A percentile compares a stretch with the other conserved stretches of the same genome.
Evolutionary conservation across 345 rosid genomes (phyloP).

Genomic region (Erysimum cheiranthoides): DNA sequence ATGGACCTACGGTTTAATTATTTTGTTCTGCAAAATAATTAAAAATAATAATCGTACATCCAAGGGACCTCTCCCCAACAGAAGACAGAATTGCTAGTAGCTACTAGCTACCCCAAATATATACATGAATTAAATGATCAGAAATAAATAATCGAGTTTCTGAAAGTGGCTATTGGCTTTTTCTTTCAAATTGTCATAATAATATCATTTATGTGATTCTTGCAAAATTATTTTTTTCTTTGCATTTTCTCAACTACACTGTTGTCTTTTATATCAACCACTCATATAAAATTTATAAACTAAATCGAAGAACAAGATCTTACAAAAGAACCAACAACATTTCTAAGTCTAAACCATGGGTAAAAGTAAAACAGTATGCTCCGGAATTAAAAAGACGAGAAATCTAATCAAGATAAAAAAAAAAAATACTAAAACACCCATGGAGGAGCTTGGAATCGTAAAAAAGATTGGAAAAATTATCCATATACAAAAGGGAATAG

Average conservation of each 20-base stretch:
- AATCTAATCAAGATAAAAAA: no score
- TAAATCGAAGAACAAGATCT: no score
- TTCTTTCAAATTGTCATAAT: no score
- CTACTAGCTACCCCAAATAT: slow-evolving; percentile 1
- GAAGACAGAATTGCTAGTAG: neutral
- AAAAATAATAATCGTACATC: slow-evolving; percentile 4
- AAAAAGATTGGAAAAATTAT: no score
- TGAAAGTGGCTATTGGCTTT: neutral
- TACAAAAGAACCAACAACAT: no score
- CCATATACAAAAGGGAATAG: no score
- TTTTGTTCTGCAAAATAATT: slow-evolving; percentile 11
- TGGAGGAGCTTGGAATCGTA: no score
- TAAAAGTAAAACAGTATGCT: no score
- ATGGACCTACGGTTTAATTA: slow-evolving; percentile 29
- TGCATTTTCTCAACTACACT: neutral
- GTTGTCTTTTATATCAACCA: neutral
- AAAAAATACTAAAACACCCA: no score
- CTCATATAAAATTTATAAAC: no score
- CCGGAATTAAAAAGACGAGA: no score
- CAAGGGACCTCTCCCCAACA: slow-evolving; percentile 12
- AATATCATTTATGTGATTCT: neutral
- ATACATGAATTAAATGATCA: neutral
- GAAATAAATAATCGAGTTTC: slow-evolving; percentile 4
- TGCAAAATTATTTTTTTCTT: neutral
- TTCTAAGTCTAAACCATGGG: no score